Percentiles rank a stretch among this genome's conserved stretches.
Conservation (phyloP, 768 basidiomycete genomes). For the Thelephora ganbajun region DNA sequence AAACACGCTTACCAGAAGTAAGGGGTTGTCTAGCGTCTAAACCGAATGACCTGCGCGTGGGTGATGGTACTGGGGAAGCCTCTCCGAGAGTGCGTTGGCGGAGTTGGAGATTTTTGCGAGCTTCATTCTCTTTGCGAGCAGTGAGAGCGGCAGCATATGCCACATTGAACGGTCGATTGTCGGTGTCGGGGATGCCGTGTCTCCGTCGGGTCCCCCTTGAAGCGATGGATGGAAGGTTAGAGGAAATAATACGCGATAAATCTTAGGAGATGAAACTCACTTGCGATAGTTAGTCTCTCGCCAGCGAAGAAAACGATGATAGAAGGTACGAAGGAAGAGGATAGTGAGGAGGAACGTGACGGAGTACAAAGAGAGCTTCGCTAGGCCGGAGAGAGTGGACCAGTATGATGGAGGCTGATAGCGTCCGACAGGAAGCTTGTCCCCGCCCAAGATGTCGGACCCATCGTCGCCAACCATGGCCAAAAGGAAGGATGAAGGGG, state of each 20-base stretch:
- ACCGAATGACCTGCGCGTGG: not conserved
- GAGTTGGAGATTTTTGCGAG: conserved; percentile 11
- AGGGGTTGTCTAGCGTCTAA: not conserved
- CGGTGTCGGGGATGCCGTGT: conserved; percentile 75
- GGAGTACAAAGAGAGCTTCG: conserved; percentile 6
- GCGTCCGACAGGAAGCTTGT: conserved; percentile 19
- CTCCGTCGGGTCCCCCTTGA: conserved; percentile 54
- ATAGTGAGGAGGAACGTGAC: conserved; percentile 3
- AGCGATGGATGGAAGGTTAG: conserved; percentile 4
- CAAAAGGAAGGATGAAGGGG: conserved; percentile 9
- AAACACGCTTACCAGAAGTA: not conserved
- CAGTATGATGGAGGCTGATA: conserved; percentile 22
- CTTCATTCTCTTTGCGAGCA: conserved; percentile 38
- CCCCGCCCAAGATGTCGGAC: conserved; percentile 58
- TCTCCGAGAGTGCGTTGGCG: not conserved
- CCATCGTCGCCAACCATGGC: conserved; percentile 48
- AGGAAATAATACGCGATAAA: not conserved
- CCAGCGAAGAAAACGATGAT: conserved; percentile 36
- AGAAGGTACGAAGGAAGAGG: conserved; percentile 9
- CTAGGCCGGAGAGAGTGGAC: conserved; percentile 9
- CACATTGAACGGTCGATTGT: conserved; percentile 74
- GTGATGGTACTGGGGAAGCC: not conserved
- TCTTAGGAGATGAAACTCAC: conserved; percentile 24
- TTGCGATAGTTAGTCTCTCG: conserved; percentile 51
- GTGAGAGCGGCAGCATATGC: conserved; percentile 65